phyloP scores from a whole-genome alignment of 2,329 filamentous ascomycete genomes.

The Trichoderma sp. region DNA sequence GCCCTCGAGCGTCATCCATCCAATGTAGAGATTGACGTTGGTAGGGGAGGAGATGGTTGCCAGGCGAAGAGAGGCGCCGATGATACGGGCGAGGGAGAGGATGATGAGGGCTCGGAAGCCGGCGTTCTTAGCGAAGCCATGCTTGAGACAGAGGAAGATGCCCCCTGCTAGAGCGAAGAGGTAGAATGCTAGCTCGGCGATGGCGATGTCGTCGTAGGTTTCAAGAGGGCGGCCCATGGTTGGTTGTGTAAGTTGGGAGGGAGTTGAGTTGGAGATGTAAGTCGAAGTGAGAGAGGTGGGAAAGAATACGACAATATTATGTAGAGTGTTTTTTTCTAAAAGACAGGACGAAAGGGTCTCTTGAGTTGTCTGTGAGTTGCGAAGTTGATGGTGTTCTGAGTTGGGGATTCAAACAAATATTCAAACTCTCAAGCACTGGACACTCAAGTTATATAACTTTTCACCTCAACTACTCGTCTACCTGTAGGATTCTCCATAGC shows the following conservation, averaged over 20 bases:
- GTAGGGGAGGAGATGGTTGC: slow-evolving; percentile 49
- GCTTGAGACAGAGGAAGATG: slow-evolving; percentile 43
- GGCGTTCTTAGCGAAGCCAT: slow-evolving; percentile 55
- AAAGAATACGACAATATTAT: not conserved
- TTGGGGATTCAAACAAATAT: not conserved
- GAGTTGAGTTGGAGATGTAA: not conserved
- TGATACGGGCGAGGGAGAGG: slow-evolving; percentile 55
- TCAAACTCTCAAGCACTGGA: not conserved
- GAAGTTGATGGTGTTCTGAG: not conserved
- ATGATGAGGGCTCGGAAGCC: slow-evolving; percentile 61
- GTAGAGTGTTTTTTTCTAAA: not conserved
- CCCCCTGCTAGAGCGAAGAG: slow-evolving; percentile 29
- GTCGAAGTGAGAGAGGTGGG: not conserved
- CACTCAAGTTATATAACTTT: slow-evolving; percentile 9
- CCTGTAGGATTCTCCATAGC: not conserved
- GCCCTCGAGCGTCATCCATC: slow-evolving; percentile 33
- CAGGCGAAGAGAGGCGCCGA: slow-evolving; percentile 47
- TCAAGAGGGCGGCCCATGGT: slow-evolving; percentile 26
- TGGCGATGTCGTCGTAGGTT: slow-evolving; percentile 32
- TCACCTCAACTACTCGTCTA: not conserved
- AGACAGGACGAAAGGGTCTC: not conserved
- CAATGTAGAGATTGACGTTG: slow-evolving; percentile 35
- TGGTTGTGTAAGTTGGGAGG: not conserved
- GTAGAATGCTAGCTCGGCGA: slow-evolving; percentile 34
- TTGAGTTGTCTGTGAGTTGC: not conserved